Conservation (phyloP, 2,329 filamentous ascomycete species). For the Calycina marina region DNA sequence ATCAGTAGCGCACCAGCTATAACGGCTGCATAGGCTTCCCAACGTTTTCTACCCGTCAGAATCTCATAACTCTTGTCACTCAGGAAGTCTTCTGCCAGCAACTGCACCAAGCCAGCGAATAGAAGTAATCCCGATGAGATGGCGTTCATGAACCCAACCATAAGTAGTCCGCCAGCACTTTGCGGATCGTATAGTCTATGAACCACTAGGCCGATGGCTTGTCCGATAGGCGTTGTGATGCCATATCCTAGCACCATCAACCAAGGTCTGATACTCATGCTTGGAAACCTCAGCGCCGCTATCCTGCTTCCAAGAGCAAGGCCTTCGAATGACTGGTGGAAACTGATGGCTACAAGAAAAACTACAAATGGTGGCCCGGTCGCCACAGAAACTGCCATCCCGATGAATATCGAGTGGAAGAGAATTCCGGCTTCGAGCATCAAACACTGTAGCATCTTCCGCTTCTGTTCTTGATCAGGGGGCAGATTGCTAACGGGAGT, state of each 20-base stretch:
- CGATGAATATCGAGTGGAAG: constrained; percentile 76
- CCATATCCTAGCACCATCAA: constrained; percentile 69
- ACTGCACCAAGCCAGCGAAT: constrained; percentile 71
- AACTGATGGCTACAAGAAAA: constrained; percentile 65
- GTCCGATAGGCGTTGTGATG: constrained; percentile 65
- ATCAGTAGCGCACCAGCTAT: constrained; percentile 45
- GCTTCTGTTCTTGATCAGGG: constrained; percentile 41
- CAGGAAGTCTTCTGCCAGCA: constrained; percentile 78
- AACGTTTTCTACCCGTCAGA: constrained; percentile 38
- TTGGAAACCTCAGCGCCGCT: constrained; percentile 66
- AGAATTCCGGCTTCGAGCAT: constrained; percentile 72
- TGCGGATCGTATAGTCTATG: constrained; percentile 70
- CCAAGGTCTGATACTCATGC: constrained; percentile 59
- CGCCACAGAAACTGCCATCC: constrained; percentile 72
- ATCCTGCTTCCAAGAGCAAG: constrained; percentile 77
- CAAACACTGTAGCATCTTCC: constrained; percentile 61
- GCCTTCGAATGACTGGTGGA: constrained; percentile 82
- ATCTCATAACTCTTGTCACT: constrained; percentile 48
- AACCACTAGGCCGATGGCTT: constrained; percentile 65
- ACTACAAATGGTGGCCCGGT: constrained; percentile 68
- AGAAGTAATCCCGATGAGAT: constrained; percentile 67
- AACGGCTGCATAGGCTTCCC: constrained; percentile 48
- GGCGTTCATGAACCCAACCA: constrained; percentile 80
- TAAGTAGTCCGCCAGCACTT: constrained; percentile 59
- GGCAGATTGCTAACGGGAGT: constrained; percentile 7